phyloP scores from a whole-genome alignment of 257 asterid genomes.

The Verbena officinalis region DNA sequence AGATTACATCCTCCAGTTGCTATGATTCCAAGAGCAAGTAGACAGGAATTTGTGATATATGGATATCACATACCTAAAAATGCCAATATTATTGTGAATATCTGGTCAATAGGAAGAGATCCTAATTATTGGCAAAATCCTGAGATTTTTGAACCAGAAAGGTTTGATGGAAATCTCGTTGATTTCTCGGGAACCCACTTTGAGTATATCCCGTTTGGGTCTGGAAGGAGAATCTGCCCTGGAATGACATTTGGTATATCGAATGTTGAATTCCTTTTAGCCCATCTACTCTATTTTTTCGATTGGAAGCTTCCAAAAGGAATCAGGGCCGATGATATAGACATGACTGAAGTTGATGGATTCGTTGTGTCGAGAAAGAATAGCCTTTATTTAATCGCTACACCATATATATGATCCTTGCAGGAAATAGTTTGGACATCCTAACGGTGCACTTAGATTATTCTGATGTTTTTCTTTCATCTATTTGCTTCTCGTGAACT shows the following conservation, averaged over 20 bases:
- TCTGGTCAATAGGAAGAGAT: slow-evolving; percentile 23
- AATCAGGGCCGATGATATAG: background rate
- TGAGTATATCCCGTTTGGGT: slow-evolving; percentile 19
- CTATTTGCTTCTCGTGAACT: no score
- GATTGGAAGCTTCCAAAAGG: slow-evolving; percentile 13
- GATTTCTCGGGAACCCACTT: slow-evolving; percentile 12
- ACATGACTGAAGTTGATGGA: slow-evolving; percentile 15
- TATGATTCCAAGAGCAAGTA: slow-evolving; percentile 13
- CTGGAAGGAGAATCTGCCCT: slow-evolving; percentile 21
- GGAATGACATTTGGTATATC: slow-evolving; percentile 18
- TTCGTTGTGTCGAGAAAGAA: background rate
- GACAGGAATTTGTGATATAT: slow-evolving; percentile 9
- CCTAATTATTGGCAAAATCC: slow-evolving; percentile 5
- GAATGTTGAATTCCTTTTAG: slow-evolving; percentile 11
- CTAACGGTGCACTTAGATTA: no score
- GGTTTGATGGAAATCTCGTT: background rate
- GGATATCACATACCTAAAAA: slow-evolving; percentile 29
- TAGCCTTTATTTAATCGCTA: no score
- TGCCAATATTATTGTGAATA: slow-evolving; percentile 17
- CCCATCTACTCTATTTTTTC: background rate
- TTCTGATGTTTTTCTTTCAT: no score
- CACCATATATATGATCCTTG: no score
- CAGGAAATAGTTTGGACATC: no score
- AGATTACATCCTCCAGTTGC: slow-evolving; percentile 27
- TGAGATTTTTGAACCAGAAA: slow-evolving; percentile 12